These are phyloP conservation scores for Breynia disticha DNA, from an alignment of 441 rosid genomes.

Conservation along the genomic window DNA sequence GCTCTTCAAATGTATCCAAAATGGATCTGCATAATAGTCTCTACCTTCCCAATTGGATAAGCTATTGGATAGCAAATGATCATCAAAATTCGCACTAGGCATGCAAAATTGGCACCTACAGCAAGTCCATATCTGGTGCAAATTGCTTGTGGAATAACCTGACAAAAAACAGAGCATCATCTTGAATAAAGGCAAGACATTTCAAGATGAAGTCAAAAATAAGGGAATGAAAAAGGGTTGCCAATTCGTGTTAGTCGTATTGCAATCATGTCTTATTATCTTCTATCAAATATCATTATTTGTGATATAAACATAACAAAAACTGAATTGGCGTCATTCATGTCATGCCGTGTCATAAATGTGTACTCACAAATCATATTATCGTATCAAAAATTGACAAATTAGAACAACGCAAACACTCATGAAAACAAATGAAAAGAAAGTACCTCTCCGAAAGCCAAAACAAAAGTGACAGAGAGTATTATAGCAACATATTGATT, in stretches of 20 bases:
- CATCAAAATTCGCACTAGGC: constrained; percentile 87
- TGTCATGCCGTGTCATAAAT: too few species aligned
- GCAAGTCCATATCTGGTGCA: constrained; percentile 95
- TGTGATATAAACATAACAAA: too few species aligned
- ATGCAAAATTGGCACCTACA: constrained; percentile 78
- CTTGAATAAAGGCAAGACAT: neutral
- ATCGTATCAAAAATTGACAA: too few species aligned
- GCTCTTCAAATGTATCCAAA: neutral
- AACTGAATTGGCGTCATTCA: too few species aligned
- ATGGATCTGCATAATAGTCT: neutral
- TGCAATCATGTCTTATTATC: too few species aligned
- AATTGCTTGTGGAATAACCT: constrained; percentile 98
- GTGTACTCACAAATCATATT: too few species aligned
- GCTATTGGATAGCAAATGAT: constrained; percentile 83
- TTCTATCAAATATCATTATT: too few species aligned
- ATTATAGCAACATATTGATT: constrained; percentile 84
- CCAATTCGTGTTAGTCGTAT: too few species aligned
- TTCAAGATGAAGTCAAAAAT: neutral
- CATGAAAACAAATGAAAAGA: constrained; percentile 1
- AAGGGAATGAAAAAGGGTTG: too few species aligned
- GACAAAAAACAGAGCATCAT: constrained; percentile 8
- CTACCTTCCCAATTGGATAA: constrained; percentile 91
- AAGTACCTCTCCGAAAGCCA: constrained; percentile 84
- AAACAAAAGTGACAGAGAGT: constrained; percentile 88
- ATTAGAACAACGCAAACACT: too few species aligned